Evolutionary conservation across 257 asterid species (phyloP).

Genomic region (Hygrophila difformis): DNA sequence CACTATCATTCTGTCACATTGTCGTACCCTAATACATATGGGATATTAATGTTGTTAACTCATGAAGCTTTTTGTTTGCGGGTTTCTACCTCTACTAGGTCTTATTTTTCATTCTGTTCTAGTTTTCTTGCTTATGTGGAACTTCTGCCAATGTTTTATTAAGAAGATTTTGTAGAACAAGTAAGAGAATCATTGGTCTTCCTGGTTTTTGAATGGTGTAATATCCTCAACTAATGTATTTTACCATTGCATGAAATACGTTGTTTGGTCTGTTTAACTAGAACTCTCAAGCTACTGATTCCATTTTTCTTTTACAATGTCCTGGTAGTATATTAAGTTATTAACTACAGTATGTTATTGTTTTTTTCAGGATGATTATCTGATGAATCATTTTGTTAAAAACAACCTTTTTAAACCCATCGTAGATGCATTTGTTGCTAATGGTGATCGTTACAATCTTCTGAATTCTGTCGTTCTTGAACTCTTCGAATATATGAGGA

Average conservation of each 20-base stretch:
- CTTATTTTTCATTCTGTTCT: neutral
- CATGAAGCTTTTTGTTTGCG: too few species aligned
- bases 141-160: neutral
- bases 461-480: slow-evolving; percentile 93
- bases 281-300: too few species aligned
- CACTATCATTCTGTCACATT: too few species aligned
- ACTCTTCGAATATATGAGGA: slow-evolving; percentile 71
- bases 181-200: too few species aligned
- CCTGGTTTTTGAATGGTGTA: too few species aligned
- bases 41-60: too few species aligned
- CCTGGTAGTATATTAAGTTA: neutral
- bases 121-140: neutral
- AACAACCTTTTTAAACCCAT: slow-evolving; percentile 78
- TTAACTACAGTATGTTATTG: slow-evolving; percentile 3
- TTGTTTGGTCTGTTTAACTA: neutral
- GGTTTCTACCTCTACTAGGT: neutral
- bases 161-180: too few species aligned
- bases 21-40: too few species aligned
- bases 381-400: slow-evolving; percentile 71
- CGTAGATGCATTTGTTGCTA: slow-evolving; percentile 73
- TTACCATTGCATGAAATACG: neutral
- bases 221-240: too few species aligned
- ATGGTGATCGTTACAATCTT: slow-evolving; percentile 91
- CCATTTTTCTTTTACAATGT: too few species aligned
- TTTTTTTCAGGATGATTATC: slow-evolving; percentile 80